Evolutionary conservation across 768 basidiomycete genomes (phyloP).

Genomic region (Cytidiella melzeri): DNA sequence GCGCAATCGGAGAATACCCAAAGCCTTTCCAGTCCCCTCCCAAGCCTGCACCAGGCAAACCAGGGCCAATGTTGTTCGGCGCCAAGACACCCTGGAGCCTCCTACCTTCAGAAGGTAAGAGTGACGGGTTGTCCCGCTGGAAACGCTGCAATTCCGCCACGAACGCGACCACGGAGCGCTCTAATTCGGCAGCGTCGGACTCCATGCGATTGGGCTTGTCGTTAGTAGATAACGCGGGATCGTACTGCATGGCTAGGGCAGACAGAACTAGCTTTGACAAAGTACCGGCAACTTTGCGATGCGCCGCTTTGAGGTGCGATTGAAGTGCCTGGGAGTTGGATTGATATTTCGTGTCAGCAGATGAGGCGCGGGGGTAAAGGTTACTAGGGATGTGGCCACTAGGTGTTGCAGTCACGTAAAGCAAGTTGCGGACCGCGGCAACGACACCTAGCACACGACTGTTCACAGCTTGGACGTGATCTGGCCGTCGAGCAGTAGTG

Average conservation of each 20-base stretch:
- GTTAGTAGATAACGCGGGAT: conserved; percentile 59
- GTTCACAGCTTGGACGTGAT: conserved; percentile 56
- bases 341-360: conserved; percentile 37
- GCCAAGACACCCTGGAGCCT: conserved; percentile 47
- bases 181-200: conserved; percentile 70
- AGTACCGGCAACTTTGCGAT: conserved; percentile 83
- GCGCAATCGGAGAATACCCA: conserved; percentile 63
- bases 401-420: conserved; percentile 37
- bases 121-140: conserved; percentile 25
- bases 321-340: conserved; percentile 42
- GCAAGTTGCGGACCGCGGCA: conserved; percentile 67
- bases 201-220: conserved; percentile 54
- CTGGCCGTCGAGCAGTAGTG: conserved; percentile 38
- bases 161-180: conserved; percentile 62
- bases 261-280: conserved; percentile 86
- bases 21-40: conserved; percentile 81
- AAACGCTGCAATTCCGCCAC: conserved; percentile 62
- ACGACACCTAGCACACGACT: conserved; percentile 57
- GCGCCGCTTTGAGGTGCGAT: conserved; percentile 61
- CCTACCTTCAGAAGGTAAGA: conserved; percentile 6
- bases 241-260: conserved; percentile 83
- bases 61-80: conserved; percentile 60
- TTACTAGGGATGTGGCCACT: conserved; percentile 54
- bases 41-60: conserved; percentile 74
- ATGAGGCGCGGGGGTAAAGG: conserved; percentile 40